A percentile compares a stretch with the other conserved stretches of the same genome.
phyloP scores from a whole-genome alignment of 805 yeast species.

The Candida tammaniensis region DNA sequence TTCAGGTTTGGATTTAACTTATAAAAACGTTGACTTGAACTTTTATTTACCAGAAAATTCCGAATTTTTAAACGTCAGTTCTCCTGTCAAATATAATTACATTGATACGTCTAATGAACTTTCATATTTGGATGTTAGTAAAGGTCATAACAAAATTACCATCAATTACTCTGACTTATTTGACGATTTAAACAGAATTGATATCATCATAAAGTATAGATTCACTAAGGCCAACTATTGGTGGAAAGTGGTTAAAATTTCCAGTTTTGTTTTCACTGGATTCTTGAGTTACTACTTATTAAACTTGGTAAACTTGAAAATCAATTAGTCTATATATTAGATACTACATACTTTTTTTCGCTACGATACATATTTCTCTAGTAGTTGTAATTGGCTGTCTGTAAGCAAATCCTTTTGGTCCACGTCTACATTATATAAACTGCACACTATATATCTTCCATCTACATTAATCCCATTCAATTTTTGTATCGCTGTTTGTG shows the following conservation, averaged over 20 bases:
- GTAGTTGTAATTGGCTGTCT: slow-evolving; percentile 25
- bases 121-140: slow-evolving; percentile 69
- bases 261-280: slow-evolving; percentile 60
- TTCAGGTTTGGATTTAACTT: slow-evolving; percentile 69
- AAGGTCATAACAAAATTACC: slow-evolving; percentile 76
- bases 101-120: slow-evolving; percentile 34
- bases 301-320: slow-evolving; percentile 30
- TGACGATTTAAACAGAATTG: slow-evolving; percentile 60
- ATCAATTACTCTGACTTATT: slow-evolving; percentile 59
- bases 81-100: slow-evolving; percentile 48
- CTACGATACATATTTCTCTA: slow-evolving; percentile 9
- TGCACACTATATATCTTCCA: slow-evolving; percentile 56
- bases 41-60: slow-evolving; percentile 90
- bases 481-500: slow-evolving; percentile 51
- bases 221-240: slow-evolving; percentile 53
- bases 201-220: slow-evolving; percentile 59
- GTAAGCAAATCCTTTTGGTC: slow-evolving; percentile 15
- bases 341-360: neutral
- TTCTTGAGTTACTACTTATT: slow-evolving; percentile 52
- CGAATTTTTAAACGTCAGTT: slow-evolving; percentile 48
- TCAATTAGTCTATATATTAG: slow-evolving; percentile 1
- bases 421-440: slow-evolving; percentile 43
- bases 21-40: slow-evolving; percentile 56
- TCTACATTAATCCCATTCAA: slow-evolving; percentile 59
- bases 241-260: slow-evolving; percentile 64